phyloP scores from a whole-genome alignment of 2,329 filamentous ascomycete genomes.

The Talaromyces sp. region DNA sequence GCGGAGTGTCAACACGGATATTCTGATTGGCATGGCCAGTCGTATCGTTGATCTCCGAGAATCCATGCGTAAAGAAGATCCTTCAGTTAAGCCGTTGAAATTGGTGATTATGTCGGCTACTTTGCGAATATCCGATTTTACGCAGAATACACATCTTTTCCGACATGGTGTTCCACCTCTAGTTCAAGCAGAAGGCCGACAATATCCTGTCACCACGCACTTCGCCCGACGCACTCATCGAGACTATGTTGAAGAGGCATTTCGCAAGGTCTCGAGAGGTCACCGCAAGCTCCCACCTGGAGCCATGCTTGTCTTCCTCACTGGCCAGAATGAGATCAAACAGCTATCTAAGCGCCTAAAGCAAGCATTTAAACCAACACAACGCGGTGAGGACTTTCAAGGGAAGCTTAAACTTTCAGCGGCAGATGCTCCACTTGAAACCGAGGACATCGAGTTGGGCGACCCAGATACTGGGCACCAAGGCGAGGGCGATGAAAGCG shows the following conservation, averaged over 20 bases:
- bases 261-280: constrained; percentile 77
- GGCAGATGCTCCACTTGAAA: constrained; percentile 71
- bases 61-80: constrained; percentile 66
- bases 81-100: constrained; percentile 72
- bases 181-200: constrained; percentile 82
- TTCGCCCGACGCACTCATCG: constrained; percentile 76
- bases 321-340: constrained; percentile 85
- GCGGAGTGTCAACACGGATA: constrained; percentile 94
- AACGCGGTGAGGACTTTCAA: constrained; percentile 46
- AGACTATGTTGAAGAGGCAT: constrained; percentile 88
- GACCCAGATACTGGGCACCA: constrained; percentile 41
- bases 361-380: constrained; percentile 56
- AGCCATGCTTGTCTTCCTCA: constrained; percentile 89
- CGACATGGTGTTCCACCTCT: constrained; percentile 68
- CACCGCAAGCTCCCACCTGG: constrained; percentile 87
- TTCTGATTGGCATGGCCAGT: constrained; percentile 94
- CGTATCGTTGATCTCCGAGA: constrained; percentile 80
- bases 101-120: constrained; percentile 98
- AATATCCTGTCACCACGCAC: constrained; percentile 84
- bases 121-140: constrained; percentile 82
- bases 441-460: constrained; percentile 82
- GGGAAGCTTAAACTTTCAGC: constrained; percentile 71
- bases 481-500: constrained; percentile 52
- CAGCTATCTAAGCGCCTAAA: constrained; percentile 76
- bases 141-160: constrained; percentile 77